A percentile compares a stretch with the other conserved stretches of the same genome.
Conservation (phyloP, 176 grass and related monocot genomes). For the Lolium multiflorum region DNA sequence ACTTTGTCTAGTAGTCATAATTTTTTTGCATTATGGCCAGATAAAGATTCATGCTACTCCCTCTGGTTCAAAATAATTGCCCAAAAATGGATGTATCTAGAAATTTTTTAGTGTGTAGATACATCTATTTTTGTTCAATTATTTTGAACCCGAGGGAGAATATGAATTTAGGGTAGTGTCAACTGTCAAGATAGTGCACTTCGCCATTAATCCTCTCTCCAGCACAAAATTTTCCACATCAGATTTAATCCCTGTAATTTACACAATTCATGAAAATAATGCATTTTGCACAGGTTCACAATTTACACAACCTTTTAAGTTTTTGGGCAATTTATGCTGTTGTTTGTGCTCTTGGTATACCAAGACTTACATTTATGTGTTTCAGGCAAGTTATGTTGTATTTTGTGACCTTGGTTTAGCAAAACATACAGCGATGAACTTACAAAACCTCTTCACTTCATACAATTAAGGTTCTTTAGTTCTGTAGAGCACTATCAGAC, state of each 20-base stretch:
- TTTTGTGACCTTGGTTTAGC: background rate
- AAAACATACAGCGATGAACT: background rate
- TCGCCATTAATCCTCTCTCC: background rate
- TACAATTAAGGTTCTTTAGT: background rate
- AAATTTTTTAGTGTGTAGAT: too few relatives aligned
- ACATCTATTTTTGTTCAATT: too few relatives aligned
- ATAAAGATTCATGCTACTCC: background rate
- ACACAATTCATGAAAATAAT: too few relatives aligned
- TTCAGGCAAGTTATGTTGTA: slow-evolving; percentile 1
- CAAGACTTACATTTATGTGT: background rate
- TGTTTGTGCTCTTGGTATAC: background rate
- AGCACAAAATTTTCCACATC: background rate
- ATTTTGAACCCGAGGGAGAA: too few relatives aligned
- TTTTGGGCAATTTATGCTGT: background rate
- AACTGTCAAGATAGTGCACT: background rate
- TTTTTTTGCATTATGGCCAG: background rate
- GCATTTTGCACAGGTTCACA: background rate
- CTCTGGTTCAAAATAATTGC: too few relatives aligned
- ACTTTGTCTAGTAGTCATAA: background rate
- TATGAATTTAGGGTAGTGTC: background rate
- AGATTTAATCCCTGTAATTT: background rate
- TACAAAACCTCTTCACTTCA: background rate
- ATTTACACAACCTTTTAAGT: background rate
- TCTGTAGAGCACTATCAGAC: background rate
- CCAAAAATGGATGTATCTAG: too few relatives aligned